A percentile compares a stretch with the other conserved stretches of the same genome.
These are phyloP conservation scores for Botryobasidium botryosum DNA, from an alignment of 768 basidiomycete genomes.

Conservation along the genomic window DNA sequence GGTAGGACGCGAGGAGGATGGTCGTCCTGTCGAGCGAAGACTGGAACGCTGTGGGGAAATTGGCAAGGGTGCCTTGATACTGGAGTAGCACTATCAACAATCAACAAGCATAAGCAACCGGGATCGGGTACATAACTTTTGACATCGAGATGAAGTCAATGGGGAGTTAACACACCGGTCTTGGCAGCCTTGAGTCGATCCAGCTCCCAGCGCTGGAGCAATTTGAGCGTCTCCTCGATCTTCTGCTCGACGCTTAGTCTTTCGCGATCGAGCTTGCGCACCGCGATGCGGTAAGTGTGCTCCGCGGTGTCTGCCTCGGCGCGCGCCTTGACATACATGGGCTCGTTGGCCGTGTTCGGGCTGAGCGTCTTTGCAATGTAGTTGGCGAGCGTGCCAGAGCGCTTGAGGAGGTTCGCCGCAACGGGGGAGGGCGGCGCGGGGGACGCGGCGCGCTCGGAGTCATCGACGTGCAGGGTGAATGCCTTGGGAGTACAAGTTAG, in stretches of 20 bases:
- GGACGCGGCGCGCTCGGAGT: neutral
- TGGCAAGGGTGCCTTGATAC: conserved; percentile 66
- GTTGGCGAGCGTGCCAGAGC: conserved; percentile 49
- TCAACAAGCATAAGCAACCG: conserved; percentile 1
- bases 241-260: conserved; percentile 74
- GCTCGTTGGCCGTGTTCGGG: conserved; percentile 32
- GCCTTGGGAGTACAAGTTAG: conserved; percentile 25
- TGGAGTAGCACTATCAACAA: conserved; percentile 64
- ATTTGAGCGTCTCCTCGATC: conserved; percentile 66
- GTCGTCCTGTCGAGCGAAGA: conserved; percentile 50
- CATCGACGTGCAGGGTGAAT: conserved; percentile 30
- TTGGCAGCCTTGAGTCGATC: conserved; percentile 74
- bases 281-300: conserved; percentile 55
- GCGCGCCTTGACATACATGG: conserved; percentile 49
- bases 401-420: conserved; percentile 44
- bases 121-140: neutral
- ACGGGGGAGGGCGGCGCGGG: conserved; percentile 20
- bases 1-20: conserved; percentile 65
- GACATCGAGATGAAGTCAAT: conserved; percentile 3
- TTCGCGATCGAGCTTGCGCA: conserved; percentile 71
- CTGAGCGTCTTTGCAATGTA: conserved; percentile 58
- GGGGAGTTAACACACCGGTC: conserved; percentile 33
- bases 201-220: conserved; percentile 68
- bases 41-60: conserved; percentile 50
- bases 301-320: conserved; percentile 72